Evolutionary conservation across 2,329 filamentous ascomycete species (phyloP), one percentile per base, ranked within the genome.

Genomic region (Colletotrichum chrysophilum): DNA sequence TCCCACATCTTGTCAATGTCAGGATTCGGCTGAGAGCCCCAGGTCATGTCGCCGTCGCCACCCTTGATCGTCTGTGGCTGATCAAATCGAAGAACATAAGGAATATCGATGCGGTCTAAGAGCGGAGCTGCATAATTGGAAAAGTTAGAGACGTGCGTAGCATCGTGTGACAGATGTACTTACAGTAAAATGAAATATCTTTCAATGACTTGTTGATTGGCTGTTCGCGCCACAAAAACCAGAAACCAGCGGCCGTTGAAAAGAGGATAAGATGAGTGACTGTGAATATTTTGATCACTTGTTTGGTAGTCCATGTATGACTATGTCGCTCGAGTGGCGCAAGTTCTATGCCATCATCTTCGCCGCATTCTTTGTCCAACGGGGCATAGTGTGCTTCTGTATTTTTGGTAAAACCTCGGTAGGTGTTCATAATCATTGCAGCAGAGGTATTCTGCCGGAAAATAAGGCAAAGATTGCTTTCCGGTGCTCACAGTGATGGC

Each of bases 1-100:
- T 43, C 61, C 69, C 69, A 71, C 69, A 71, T 71, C 61, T 60
- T 26, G 61, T 71, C 69, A 18, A 71, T 66, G 32, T 71, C 48
- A 18, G 61, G 32, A 52, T 60, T 71, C 18, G 69, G 69, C 24
- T 43, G 26, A 38, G 69, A 24, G 1, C 69, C 69, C 69, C 69
- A 71, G 16, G 61, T 66, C 69, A 71, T 71, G 18, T 66, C 69
- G 10, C 69, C 61, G 34, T 21, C 21, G 7, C 66, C 52, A 32
- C 69, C 69, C 3, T 10, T 24, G 24, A 71, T 28, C 14, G 18
- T 48, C 34, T 71, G 69, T 24, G 69, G 69, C 38, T 71, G 61
- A 43, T 71, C 60, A 34, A 71, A 66, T 3, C 69, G 69, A 9
- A 71, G 32, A 12, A 52, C 12, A 13, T 43, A n/a, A 7, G 69